Evolutionary conservation across 257 asterid genomes (phyloP).

Genomic region (Solanum peruvianum): DNA sequence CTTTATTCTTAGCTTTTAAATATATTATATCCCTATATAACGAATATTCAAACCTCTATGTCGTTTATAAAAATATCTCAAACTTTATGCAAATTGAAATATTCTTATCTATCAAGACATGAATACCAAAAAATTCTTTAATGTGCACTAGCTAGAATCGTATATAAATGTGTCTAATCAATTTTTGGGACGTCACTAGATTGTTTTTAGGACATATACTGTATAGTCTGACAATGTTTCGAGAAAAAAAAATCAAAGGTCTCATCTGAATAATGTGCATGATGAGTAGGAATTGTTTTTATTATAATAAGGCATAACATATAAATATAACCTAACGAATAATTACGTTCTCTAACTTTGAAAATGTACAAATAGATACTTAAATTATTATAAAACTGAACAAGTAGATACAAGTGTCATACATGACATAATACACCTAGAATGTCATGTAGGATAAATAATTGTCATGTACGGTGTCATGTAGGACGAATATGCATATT

Average conservation of each 20-base stretch:
- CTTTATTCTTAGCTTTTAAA: neutral
- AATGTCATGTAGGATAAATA: too few relatives aligned
- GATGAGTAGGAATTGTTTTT: neutral
- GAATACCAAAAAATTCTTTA: neutral
- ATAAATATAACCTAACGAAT: too few relatives aligned
- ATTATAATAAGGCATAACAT: too few relatives aligned
- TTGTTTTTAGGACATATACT: neutral
- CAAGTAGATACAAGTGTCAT: too few relatives aligned
- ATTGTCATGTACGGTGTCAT: too few relatives aligned
- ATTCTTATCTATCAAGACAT: neutral
- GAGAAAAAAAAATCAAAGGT: neutral
- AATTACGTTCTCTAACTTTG: fast-evolving
- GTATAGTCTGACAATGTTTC: neutral
- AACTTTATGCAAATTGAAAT: neutral
- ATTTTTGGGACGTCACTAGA: neutral
- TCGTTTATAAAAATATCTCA: neutral
- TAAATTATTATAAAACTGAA: too few relatives aligned
- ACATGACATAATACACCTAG: too few relatives aligned
- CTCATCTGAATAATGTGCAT: neutral
- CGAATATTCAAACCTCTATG: neutral
- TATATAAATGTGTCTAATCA: neutral
- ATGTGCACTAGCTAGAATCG: neutral
- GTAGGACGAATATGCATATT: fast-evolving
- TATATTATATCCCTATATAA: neutral
- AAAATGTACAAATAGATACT: fast-evolving